Evolutionary conservation across 1,284 basidiomycete genomes (phyloP).

Genomic region (Puccinia sorghi): DNA sequence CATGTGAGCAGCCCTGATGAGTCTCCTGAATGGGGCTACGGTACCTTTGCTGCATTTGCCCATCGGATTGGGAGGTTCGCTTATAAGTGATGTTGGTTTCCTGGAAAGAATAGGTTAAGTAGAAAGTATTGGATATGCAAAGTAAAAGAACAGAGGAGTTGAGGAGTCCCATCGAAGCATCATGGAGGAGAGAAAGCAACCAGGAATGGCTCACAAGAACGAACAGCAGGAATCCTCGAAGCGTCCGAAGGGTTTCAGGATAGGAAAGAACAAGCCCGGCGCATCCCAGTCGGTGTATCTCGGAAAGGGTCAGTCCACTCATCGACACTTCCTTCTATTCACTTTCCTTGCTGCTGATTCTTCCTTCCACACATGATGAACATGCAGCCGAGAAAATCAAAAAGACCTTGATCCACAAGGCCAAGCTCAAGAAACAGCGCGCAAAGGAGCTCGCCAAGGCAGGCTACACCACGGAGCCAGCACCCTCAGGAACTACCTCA

Average conservation of each 20-base stretch:
- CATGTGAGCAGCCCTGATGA: too few relatives aligned
- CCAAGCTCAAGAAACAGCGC: slow-evolving; percentile 41
- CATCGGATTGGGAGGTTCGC: slow-evolving; percentile 8
- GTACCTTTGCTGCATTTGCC: slow-evolving; percentile 50
- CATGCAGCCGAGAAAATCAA: slow-evolving; percentile 41
- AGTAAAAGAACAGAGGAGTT: too few relatives aligned
- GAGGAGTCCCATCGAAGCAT: too few relatives aligned
- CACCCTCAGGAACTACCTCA: too few relatives aligned
- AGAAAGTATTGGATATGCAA: too few relatives aligned
- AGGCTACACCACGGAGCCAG: background rate
- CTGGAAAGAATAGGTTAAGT: too few relatives aligned
- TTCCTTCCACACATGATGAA: background rate
- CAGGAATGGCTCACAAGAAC: background rate
- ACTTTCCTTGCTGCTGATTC: background rate
- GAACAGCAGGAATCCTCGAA: background rate
- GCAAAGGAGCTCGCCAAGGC: slow-evolving; percentile 42
- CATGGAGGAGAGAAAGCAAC: background rate
- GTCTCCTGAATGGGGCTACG: too few relatives aligned
- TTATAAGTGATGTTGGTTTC: too few relatives aligned
- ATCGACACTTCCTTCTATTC: background rate
- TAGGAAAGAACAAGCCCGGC: slow-evolving; percentile 29
- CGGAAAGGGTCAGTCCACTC: slow-evolving; percentile 13
- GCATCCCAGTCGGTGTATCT: slow-evolving; percentile 22
- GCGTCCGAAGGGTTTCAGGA: slow-evolving; percentile 15
- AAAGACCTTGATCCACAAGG: slow-evolving; percentile 43